A percentile compares a stretch with the other conserved stretches of the same genome.
Evolutionary conservation across 2,329 filamentous ascomycete species (phyloP).

Genomic region (Monosporascus cannonballus): DNA sequence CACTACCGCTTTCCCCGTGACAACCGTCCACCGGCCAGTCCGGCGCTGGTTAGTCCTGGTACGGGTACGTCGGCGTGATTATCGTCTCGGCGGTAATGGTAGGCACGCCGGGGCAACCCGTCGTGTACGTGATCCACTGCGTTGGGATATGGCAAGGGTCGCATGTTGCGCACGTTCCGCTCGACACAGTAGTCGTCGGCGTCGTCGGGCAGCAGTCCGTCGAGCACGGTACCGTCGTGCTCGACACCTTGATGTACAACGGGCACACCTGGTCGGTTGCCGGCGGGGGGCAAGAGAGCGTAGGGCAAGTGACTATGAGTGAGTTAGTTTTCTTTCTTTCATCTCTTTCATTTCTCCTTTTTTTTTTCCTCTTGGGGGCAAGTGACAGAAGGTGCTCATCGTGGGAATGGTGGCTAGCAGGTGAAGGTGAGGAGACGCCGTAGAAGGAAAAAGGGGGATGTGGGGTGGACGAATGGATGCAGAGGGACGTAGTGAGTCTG

Average conservation of each 20-base stretch:
- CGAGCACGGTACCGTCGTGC: conserved; percentile 28
- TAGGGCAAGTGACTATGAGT: conserved; percentile 18
- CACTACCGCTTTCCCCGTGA: too few species aligned
- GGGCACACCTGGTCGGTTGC: conserved; percentile 23
- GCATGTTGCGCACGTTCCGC: conserved; percentile 19
- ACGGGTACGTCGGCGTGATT: neutral
- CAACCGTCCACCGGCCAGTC: too few species aligned
- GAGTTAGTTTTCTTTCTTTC: neutral
- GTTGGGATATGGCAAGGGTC: conserved; percentile 20
- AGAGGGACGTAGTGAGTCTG: too few species aligned
- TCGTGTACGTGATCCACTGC: conserved; percentile 21
- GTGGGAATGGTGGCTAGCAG: too few species aligned
- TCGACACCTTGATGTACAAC: conserved; percentile 24
- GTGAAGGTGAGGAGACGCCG: too few species aligned
- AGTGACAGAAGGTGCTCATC: neutral
- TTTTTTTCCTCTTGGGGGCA: conserved; percentile 4
- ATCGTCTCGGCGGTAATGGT: conserved; percentile 13
- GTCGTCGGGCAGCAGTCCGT: conserved; percentile 34
- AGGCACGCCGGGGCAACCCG: conserved; percentile 16
- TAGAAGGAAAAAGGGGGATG: too few species aligned
- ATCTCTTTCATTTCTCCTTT: neutral
- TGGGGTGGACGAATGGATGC: too few species aligned
- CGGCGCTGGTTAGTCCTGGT: neutral
- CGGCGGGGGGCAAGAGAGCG: conserved; percentile 12
- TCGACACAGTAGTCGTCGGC: conserved; percentile 16